These are phyloP conservation scores for Phtheirospermum japonicum DNA, from an alignment of 257 asterid species.

Conservation along the genomic window DNA sequence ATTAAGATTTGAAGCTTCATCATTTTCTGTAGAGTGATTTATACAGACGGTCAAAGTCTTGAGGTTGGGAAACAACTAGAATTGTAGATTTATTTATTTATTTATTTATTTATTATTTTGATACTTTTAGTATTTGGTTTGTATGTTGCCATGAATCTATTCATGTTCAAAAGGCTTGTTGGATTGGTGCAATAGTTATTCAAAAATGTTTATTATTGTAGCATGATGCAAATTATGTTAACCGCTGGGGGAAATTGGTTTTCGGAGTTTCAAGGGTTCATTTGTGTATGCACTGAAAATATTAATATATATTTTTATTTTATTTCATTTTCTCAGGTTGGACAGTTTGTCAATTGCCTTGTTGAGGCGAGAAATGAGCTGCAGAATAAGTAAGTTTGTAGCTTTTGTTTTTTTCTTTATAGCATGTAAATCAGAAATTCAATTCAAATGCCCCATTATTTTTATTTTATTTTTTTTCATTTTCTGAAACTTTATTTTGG, in stretches of 20 bases:
- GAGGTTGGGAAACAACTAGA: too few species aligned
- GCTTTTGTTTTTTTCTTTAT: constrained; percentile 23
- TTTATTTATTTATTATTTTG: too few species aligned
- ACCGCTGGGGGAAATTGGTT: neutral
- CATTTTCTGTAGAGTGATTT: neutral
- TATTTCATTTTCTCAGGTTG: constrained; percentile 55
- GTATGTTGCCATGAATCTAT: neutral
- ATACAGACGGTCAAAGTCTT: neutral
- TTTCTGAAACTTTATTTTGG: neutral
- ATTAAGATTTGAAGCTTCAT: constrained; percentile 3
- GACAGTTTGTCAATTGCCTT: constrained; percentile 66
- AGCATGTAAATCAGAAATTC: constrained; percentile 1
- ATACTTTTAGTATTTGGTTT: neutral
- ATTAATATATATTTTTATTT: too few species aligned
- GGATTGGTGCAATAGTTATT: too few species aligned
- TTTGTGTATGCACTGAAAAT: constrained; percentile 12
- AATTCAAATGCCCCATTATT: neutral
- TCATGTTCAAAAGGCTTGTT: too few species aligned
- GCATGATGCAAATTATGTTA: neutral
- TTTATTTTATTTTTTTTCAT: neutral
- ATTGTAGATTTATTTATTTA: neutral
- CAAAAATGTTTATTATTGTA: constrained; percentile 5
- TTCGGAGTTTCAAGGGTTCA: neutral
- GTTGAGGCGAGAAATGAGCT: too few species aligned
- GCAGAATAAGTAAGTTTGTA: too few species aligned